Evolutionary conservation across 495 filamentous ascomycete species (phyloP).

Genomic region (Aspergillus ellipticus): DNA sequence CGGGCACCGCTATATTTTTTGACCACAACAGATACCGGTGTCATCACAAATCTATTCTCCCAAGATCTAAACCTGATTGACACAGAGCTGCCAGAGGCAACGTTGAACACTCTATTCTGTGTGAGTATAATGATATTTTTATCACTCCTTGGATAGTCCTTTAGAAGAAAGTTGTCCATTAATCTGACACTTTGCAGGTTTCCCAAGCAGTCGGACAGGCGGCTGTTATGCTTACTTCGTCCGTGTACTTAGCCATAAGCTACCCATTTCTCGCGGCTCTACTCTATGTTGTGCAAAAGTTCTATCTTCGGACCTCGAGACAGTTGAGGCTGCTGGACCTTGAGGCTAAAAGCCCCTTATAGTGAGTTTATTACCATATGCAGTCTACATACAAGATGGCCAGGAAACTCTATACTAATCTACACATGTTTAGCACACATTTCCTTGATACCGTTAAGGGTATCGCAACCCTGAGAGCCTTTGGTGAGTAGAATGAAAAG

Average conservation of each 20-base stretch:
- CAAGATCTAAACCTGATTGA: slow-evolving; percentile 45
- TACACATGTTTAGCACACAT: slow-evolving; percentile 21
- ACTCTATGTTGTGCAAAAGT: slow-evolving; percentile 46
- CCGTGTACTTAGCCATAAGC: slow-evolving; percentile 27
- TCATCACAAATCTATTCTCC: slow-evolving; percentile 40
- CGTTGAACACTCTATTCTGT: too few species aligned
- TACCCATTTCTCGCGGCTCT: slow-evolving; percentile 30
- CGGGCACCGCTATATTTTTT: slow-evolving; percentile 30
- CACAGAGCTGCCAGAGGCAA: slow-evolving; percentile 22
- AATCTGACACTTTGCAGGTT: not conserved
- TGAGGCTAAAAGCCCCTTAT: slow-evolving; percentile 36
- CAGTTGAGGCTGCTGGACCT: slow-evolving; percentile 50
- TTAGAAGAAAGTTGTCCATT: too few species aligned
- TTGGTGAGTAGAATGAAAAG: slow-evolving; percentile 18
- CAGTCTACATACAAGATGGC: not conserved
- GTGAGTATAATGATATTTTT: too few species aligned
- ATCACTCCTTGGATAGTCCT: too few species aligned
- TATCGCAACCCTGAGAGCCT: slow-evolving; percentile 40
- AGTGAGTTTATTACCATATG: slow-evolving; percentile 4
- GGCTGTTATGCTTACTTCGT: slow-evolving; percentile 29
- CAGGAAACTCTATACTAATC: not conserved
- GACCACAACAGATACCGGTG: slow-evolving; percentile 35
- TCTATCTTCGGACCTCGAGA: slow-evolving; percentile 51
- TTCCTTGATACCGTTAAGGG: slow-evolving; percentile 41
- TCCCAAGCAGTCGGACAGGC: slow-evolving; percentile 23